These are phyloP conservation scores for Haplographium delicatum DNA, from an alignment of 495 filamentous ascomycete genomes.

Conservation along the genomic window DNA sequence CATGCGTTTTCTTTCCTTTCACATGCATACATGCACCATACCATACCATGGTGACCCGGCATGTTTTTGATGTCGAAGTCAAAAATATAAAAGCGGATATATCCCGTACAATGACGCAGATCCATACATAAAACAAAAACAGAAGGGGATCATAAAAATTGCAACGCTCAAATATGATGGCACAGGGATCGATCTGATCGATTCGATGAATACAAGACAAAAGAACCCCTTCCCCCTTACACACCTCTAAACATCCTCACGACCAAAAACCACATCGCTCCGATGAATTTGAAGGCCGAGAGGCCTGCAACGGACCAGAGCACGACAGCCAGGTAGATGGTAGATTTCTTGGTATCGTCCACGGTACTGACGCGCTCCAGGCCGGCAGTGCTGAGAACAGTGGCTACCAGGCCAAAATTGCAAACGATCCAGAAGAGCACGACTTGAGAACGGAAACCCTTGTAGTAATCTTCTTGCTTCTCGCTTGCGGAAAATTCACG, in stretches of 20 bases:
- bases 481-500: conserved; percentile 56
- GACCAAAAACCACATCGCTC: conserved; percentile 92
- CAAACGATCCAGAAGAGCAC: conserved; percentile 95
- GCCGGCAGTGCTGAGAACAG: conserved; percentile 83
- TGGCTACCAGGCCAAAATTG: conserved; percentile 83
- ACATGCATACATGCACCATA: too few species aligned
- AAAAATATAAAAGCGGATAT: background rate
- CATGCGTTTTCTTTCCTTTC: too few species aligned
- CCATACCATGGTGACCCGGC: too few species aligned
- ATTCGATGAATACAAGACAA: background rate
- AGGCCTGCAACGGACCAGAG: conserved; percentile 89
- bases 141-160: background rate
- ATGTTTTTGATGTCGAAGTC: too few species aligned
- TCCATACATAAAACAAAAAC: background rate
- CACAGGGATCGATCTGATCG: background rate
- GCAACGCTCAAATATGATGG: background rate
- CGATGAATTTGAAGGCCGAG: conserved; percentile 83
- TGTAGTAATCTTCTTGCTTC: conserved; percentile 97
- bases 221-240: too few species aligned
- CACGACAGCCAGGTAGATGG: conserved; percentile 86
- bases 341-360: conserved; percentile 40
- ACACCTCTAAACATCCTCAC: conserved; percentile 78
- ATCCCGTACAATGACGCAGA: background rate
- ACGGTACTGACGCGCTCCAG: conserved; percentile 56
- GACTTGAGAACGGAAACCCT: conserved; percentile 85